Evolutionary conservation across 2,329 filamentous ascomycete species (phyloP), one percentile per base, ranked within the genome.

Genomic region (Cladosporium phlei): DNA sequence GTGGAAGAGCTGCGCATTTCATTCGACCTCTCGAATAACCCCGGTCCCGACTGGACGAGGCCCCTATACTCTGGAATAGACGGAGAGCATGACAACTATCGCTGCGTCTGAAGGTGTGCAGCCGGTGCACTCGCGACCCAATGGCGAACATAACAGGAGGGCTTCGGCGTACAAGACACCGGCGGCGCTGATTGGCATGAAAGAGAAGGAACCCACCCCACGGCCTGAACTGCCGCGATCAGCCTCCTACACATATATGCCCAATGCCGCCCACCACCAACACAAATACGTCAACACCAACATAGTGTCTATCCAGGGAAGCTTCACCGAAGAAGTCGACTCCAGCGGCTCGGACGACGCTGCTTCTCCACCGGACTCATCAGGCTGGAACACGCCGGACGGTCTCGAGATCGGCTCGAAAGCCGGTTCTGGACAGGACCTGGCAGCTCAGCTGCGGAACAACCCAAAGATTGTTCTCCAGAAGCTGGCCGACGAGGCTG

Each of bases 211-310:
- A 11, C 42, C 42, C 8, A 25, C 35, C 22, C 37, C 27, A 32
- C 32, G 24, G 7, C 37, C 42, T 11, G 55, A 64, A 20, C 54
- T 81, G 22, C 71, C 73, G 21, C 72, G 77, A 47, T 73, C 78
- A 38, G 78, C 79, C 24, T 82, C 78, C 56, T 81, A 77, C 62
- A 77, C 74, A 37, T 72, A 75, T 53, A 61, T 81, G n/a, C 70
- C 74, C 3, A 63, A 66, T 21, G 56, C 62, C 21, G 66, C 62
- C 42, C 55, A 60, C 20, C 39, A 62, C 29, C 37, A 51, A 8
- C 37, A 39, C 37, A 52, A 56, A 14, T 59, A 57, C 38, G 45
- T 35, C 17, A 50, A 55, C 24, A 53, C 63, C 25, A 53, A 51
- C 11, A 49, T 63, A 4, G 58, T 68, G 39, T 61, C 62, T 34